Evolutionary conservation across 495 filamentous ascomycete species (phyloP).

Genomic region (Aspergillus funiculosus): DNA sequence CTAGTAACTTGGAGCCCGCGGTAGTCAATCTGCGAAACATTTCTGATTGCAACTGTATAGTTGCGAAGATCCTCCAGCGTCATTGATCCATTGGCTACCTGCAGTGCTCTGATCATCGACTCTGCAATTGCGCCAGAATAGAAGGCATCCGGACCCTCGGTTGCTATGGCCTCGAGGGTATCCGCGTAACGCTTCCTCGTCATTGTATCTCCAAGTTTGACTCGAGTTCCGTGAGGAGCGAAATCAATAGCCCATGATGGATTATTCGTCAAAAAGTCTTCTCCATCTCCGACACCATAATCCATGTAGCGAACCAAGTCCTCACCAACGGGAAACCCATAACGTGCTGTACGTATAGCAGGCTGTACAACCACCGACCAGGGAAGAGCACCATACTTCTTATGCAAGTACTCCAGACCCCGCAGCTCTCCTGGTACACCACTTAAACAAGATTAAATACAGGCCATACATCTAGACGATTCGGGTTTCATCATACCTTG

Average conservation of each 20-base stretch:
- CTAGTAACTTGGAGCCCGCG: constrained; percentile 61
- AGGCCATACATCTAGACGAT: not conserved
- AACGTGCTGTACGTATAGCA: constrained; percentile 63
- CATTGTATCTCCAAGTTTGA: constrained; percentile 68
- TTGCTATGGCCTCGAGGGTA: constrained; percentile 69
- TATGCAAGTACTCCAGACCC: constrained; percentile 70
- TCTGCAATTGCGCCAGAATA: constrained; percentile 70
- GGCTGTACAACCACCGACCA: constrained; percentile 69
- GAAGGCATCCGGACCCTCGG: constrained; percentile 64
- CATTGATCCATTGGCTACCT: constrained; percentile 69
- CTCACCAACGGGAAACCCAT: constrained; percentile 65
- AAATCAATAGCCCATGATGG: constrained; percentile 82
- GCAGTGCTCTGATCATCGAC: constrained; percentile 61
- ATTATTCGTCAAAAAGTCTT: constrained; percentile 64
- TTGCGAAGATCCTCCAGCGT: constrained; percentile 67
- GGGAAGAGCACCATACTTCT: constrained; percentile 61
- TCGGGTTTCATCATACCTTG: constrained; percentile 41
- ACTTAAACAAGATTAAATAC: constrained; percentile 27
- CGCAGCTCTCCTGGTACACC: constrained; percentile 79
- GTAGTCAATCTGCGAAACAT: constrained; percentile 62
- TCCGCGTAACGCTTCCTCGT: constrained; percentile 72
- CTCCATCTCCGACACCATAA: constrained; percentile 27
- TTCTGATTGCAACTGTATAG: constrained; percentile 59
- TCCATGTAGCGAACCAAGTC: constrained; percentile 69
- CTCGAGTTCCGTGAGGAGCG: constrained; percentile 68